These are phyloP conservation scores for Microdochium trichocladiopsis DNA, from an alignment of 2,329 filamentous ascomycete species.

Conservation along the genomic window DNA sequence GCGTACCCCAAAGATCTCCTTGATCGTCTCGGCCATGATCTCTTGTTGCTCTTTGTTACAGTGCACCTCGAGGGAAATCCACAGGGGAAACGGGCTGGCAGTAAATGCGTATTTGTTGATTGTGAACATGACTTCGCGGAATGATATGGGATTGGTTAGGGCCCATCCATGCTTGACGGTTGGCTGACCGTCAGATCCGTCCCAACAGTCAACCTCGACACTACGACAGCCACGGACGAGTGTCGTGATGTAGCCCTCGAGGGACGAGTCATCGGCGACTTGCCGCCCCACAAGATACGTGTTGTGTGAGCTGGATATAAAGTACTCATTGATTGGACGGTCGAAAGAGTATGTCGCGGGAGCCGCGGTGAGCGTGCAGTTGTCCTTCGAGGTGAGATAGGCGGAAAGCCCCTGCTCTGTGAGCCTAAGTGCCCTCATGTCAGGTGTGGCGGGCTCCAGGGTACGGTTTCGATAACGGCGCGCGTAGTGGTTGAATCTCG, in stretches of 20 bases:
- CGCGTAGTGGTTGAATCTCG: constrained; percentile 63
- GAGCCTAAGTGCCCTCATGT: constrained; percentile 54
- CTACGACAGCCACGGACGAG: constrained; percentile 87
- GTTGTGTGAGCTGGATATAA: constrained; percentile 97
- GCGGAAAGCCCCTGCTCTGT: constrained; percentile 70
- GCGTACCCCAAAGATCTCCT: constrained; percentile 71
- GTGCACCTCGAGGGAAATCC: constrained; percentile 93
- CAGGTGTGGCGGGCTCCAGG: constrained; percentile 22
- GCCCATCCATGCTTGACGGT: constrained; percentile 88
- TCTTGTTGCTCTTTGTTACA: constrained; percentile 78
- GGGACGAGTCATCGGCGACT: constrained; percentile 81
- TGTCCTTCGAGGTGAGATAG: constrained; percentile 69
- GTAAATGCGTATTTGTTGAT: constrained; percentile 94
- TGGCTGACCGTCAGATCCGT: constrained; percentile 80
- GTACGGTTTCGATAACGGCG: constrained; percentile 21
- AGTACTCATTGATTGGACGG: constrained; percentile 90
- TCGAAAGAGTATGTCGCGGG: constrained; percentile 61
- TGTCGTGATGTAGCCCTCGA: constrained; percentile 89
- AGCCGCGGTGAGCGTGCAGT: constrained; percentile 57
- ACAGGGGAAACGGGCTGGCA: constrained; percentile 80
- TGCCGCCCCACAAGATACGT: constrained; percentile 92
- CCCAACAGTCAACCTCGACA: constrained; percentile 97
- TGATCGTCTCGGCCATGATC: constrained; percentile 86
- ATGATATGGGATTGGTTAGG: constrained; percentile 80
- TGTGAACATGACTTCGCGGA: constrained; percentile 84